Base-by-base conservation (phyloP, 1,139 yeast genomes). In the Geotrichum candidum region DNA sequence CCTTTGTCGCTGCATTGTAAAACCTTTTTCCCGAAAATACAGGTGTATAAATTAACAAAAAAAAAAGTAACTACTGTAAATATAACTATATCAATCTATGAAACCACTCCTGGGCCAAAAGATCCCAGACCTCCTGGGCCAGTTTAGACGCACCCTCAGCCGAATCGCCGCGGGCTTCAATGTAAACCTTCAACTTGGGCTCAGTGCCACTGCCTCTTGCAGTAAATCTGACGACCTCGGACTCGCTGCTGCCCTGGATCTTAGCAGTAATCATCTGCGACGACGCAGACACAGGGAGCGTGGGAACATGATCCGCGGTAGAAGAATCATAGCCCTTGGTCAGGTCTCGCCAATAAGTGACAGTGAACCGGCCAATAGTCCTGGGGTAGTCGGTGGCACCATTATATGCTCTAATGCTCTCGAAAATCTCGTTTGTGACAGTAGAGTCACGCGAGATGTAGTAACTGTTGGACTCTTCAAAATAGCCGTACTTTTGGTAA, bases 171-270 rank as follows among this genome's bases (percentile, higher is more conserved):
- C 74, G 75, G 0, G 96, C 96, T 72, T 94, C 98, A 53, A 94
- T 86, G 74, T 94, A 94, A 0, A 92, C 90, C 73, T 94, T 94
- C 65, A 94, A 78, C 71, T 94, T 94, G 2, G 98, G 98, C 72
- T 94, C 99, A 0, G 99, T 94, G 10, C 99, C 99, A 3, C 97
- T 90, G 0, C 98, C 97, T 58, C 99, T 80, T 58, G 90, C 85
- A 0, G 98, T 92, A 72, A 92, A 87, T 53, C 96, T 77, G 1
- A 90, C 84, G 25, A 67, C 66, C 50, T 77, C 82, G 2, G 65
- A 68, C 22, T 68, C 58, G 18, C 18, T 38, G 23, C 62, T 64
- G n/a, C 69, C 69, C 2, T 70, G 72, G 15, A 74, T 69, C 51
- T 76, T 74, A 0, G 82, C 87, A 0, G 97, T 90, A 65, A 94